Percentiles rank a stretch among this genome's conserved stretches.
Evolutionary conservation across 331 rosid species (phyloP).

Genomic region (Phaseolus coccineus): DNA sequence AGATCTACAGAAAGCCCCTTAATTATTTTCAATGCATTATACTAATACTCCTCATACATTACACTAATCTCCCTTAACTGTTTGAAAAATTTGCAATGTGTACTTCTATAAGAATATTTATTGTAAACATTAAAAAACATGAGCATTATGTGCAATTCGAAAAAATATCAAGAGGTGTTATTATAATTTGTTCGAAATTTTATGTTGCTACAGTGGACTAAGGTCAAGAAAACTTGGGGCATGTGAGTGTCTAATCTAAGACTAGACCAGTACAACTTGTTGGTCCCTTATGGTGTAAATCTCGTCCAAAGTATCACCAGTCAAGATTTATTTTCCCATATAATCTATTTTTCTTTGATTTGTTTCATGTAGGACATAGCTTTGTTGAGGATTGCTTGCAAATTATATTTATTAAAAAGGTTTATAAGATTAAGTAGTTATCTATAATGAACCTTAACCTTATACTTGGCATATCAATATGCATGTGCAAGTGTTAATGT

Average conservation of each 20-base stretch:
- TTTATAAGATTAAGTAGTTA: not conserved
- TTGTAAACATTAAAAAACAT: too few species aligned
- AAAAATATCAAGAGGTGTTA: too few species aligned
- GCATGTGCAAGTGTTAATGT: not conserved
- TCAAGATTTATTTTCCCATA: not conserved
- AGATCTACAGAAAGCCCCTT: too few species aligned
- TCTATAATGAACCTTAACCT: not conserved
- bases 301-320: slow-evolving; percentile 1
- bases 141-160: too few species aligned
- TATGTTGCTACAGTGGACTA: not conserved
- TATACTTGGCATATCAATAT: not conserved
- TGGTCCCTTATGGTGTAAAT: not conserved
- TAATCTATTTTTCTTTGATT: not conserved
- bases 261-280: not conserved
- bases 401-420: not conserved
- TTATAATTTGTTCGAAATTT: too few species aligned
- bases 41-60: too few species aligned
- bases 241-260: not conserved
- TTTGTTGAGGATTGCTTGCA: not conserved
- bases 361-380: not conserved
- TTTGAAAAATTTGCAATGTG: too few species aligned
- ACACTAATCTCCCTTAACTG: too few species aligned
- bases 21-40: too few species aligned
- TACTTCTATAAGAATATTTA: too few species aligned
- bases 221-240: not conserved